Base-by-base conservation (phyloP, 345 rosid species). In the Euclidium syriacum region DNA sequence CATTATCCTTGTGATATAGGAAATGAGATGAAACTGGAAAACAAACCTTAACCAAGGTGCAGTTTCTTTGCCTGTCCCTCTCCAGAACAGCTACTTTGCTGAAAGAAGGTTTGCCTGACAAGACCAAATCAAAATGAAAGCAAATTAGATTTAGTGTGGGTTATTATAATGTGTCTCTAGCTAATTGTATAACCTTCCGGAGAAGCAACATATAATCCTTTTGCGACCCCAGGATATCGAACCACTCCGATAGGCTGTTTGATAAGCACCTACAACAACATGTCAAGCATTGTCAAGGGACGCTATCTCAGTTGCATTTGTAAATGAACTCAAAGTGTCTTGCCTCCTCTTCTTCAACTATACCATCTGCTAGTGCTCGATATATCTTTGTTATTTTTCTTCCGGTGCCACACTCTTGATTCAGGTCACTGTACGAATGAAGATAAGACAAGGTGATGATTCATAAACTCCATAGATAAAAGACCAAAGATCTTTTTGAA, bases 171-270 rank as follows among this genome's bases (percentile, higher is more conserved):
- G 33, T n/a, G 29, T 3, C 25, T 24, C 27, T 53, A 54, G 22
- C 57, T 63, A 53, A 46, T 15, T 30, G 48, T 22, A 10, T 38
- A 64, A 90, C 97, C 97, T 76, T 94, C 74, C 7, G 75, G 64
- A 33, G 88, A 85, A 68, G 98, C 94, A 71, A 86, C 95, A 66
- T 80, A 83, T 27, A 88, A 79, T 67, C 96, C 96, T 75, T 82
- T 81, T 39, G 95, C 95, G 41, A 92, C 94, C 15, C 94, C 89
- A 25, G 91, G 89, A 74, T 86, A 92, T 61, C 41, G 68, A 52
- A 74, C 75, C 39, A 70, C 58, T 77, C 96, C 98, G 39, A 88
- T 85, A 47, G 96, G 94, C 73, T 88, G 87, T 44, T 64, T 58
- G 72, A 92, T 78, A 58, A 75, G 71, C 35, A 83, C 83, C 96